phyloP scores from a whole-genome alignment of 129 eudicot genomes.

The Smallanthus sonchifolius region DNA sequence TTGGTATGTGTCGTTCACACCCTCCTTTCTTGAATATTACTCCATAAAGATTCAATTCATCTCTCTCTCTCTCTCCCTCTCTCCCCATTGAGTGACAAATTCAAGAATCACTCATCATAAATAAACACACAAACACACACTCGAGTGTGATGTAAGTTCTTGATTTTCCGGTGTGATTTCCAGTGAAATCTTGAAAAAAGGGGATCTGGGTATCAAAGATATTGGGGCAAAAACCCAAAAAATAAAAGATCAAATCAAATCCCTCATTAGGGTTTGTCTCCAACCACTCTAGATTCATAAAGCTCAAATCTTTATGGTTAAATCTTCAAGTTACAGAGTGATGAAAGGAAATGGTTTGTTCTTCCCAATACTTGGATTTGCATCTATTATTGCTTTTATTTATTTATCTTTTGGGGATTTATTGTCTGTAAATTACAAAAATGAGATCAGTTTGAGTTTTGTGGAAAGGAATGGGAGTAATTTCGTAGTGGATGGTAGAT shows the following conservation, averaged over 20 bases:
- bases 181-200: conserved; percentile 30
- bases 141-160: conserved; percentile 13
- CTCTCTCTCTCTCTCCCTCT: conserved; percentile 14
- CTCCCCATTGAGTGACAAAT: conserved; percentile 3
- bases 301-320: conserved; percentile 43
- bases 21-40: conserved; percentile 9
- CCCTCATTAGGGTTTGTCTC: conserved; percentile 24
- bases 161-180: conserved; percentile 15
- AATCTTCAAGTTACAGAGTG: conserved; percentile 37
- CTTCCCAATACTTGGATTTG: conserved; percentile 81
- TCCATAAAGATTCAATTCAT: conserved; percentile 2
- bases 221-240: conserved; percentile 20
- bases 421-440: conserved; percentile 43
- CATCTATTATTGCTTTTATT: conserved; percentile 62
- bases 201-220: conserved; percentile 57
- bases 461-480: conserved; percentile 92
- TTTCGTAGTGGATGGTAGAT: conserved; percentile 70
- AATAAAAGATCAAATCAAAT: conserved; percentile 27
- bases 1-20: conserved; percentile 27
- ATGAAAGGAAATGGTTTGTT: conserved; percentile 55
- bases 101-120: conserved; percentile 10
- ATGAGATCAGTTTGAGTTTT: conserved; percentile 52
- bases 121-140: conserved; percentile 22
- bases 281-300: conserved; percentile 15
- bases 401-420: conserved; percentile 81